phyloP scores from a whole-genome alignment of 495 filamentous ascomycete species.

The Trichoderma erinaceum region DNA sequence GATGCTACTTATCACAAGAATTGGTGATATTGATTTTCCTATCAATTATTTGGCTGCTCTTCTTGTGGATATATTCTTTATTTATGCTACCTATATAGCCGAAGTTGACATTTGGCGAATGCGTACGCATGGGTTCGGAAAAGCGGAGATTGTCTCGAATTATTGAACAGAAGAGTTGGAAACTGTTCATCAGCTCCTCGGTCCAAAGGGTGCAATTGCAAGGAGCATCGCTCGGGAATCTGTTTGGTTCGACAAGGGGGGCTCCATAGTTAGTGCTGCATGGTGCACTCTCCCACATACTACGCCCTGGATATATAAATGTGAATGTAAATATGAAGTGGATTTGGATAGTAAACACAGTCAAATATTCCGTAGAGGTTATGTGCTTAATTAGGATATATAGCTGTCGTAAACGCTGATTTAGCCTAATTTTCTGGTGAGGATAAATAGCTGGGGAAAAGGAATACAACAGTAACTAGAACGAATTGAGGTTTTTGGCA shows the following conservation, averaged over 20 bases:
- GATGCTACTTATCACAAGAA: neutral
- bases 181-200: neutral
- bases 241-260: no score
- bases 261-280: no score
- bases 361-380: neutral
- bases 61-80: neutral
- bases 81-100: neutral
- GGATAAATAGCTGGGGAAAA: constrained; percentile 1
- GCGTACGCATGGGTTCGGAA: neutral
- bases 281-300: neutral
- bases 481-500: neutral
- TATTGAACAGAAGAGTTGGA: neutral
- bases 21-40: neutral
- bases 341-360: neutral
- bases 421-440: neutral
- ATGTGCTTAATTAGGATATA: neutral
- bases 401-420: neutral
- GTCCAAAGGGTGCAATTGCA: neutral
- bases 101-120: neutral
- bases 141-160: neutral
- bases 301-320: neutral
- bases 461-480: constrained; percentile 10
- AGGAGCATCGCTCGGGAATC: neutral
- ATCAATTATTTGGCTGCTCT: neutral
- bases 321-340: neutral